Evolutionary conservation across 345 rosid species (phyloP).

Genomic region (Noccaea bulbosa): DNA sequence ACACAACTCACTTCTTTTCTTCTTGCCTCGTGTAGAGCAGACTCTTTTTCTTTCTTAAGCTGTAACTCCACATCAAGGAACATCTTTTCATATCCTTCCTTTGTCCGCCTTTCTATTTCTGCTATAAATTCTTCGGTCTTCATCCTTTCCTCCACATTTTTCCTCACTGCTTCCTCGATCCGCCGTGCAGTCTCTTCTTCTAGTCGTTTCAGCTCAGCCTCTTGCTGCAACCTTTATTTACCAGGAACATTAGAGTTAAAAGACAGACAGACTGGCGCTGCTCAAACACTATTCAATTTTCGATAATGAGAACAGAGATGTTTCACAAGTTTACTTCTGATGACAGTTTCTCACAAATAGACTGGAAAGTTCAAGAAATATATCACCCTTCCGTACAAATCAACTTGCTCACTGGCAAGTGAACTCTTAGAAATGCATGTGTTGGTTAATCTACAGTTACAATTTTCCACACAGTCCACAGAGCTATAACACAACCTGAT

Average conservation of each 20-base stretch:
- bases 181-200: conserved; percentile 81
- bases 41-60: conserved; percentile 69
- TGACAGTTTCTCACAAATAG: conserved; percentile 4
- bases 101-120: conserved; percentile 63
- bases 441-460: too few species aligned
- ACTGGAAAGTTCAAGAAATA: too few species aligned
- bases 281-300: conserved; percentile 1
- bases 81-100: conserved; percentile 71
- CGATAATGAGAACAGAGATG: too few species aligned
- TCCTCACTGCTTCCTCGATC: conserved; percentile 74
- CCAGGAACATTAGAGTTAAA: conserved; percentile 6
- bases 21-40: conserved; percentile 73
- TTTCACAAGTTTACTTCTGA: background rate
- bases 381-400: too few species aligned
- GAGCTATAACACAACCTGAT: too few species aligned
- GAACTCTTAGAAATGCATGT: too few species aligned
- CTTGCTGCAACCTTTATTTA: conserved; percentile 59
- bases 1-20: conserved; percentile 60
- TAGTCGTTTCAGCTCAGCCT: conserved; percentile 63
- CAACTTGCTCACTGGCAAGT: too few species aligned
- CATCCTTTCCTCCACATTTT: conserved; percentile 76
- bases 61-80: conserved; percentile 62
- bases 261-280: conserved; percentile 3
- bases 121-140: conserved; percentile 55
- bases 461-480: too few species aligned